Base-by-base conservation (phyloP, 73 alveolate species). In the Paramecium sonneborni region DNA sequence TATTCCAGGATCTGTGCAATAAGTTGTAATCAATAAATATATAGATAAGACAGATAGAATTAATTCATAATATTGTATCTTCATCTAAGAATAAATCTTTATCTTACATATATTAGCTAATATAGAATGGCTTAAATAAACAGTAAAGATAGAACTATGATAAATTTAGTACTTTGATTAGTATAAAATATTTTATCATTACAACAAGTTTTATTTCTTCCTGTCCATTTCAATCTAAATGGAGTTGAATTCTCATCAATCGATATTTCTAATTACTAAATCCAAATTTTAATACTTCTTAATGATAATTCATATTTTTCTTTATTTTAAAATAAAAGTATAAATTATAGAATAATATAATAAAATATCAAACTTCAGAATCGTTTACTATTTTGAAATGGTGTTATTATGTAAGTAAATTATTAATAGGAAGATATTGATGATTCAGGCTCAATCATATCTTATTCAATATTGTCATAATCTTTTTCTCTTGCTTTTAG, bases 1-100 rank as follows among this genome's bases (percentile, higher is more conserved):
- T 4, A 88, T 72, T 68, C 94, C 94, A 23, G 94, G 94, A 70
- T 88, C 94, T n/a, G 84, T 88, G 41, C 39, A 26, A 62, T 62
- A 62, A 30, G 84, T 62, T 23, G 23, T 9, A 12, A 62, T 62
- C 44, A 62, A 62, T 26, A 62, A 62, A 32, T 26, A 62, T 6
- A 62, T 62, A 14, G 84, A 62, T 62, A 62, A 9, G 9, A 62
- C 21, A 5, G 84, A 62, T 32, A 62, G 84, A 32, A 24, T 2
- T 10, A 62, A 32, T 32, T 62, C 84, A 30, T 26, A 24, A 26
- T 62, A 62, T 30, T 62, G 24, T 12, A 26, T 12, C 48, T 26
- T 62, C 84, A 62, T 62, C 84, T 62, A 30, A 28, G 12, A 6
- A 2, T 26, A 14, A 32, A 4, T 2, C 10, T 62, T 10, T 3